A percentile compares a stretch with the other conserved stretches of the same genome.
These are phyloP conservation scores for Boletus tomentosulus DNA, from an alignment of 768 basidiomycete species.

Conservation along the genomic window DNA sequence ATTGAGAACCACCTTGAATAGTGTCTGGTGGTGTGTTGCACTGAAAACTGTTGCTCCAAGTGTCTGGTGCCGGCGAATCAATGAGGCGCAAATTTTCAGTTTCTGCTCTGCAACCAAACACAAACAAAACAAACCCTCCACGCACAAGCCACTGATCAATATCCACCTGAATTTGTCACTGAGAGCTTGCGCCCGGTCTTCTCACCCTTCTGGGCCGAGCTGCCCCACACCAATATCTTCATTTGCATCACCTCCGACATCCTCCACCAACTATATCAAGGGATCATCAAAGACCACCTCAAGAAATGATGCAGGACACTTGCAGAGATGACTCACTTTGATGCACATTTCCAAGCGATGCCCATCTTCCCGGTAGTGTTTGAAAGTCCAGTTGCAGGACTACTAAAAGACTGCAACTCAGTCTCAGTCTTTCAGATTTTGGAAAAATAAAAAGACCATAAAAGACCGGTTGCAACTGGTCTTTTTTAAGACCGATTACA, in stretches of 20 bases:
- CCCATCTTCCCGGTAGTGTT: not conserved
- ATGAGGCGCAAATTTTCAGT: not conserved
- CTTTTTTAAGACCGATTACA: no score
- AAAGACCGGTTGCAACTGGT: no score
- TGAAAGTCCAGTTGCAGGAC: not conserved
- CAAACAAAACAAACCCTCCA: not conserved
- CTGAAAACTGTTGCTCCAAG: not conserved
- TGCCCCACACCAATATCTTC: conserved; percentile 1
- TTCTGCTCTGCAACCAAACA: not conserved
- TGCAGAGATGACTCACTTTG: not conserved
- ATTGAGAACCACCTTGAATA: not conserved
- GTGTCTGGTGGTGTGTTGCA: not conserved
- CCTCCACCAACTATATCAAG: conserved; percentile 2
- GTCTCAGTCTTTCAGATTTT: no score
- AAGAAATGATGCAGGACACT: not conserved
- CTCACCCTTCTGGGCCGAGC: not conserved
- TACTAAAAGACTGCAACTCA: no score
- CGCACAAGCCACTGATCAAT: not conserved
- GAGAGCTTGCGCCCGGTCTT: not conserved
- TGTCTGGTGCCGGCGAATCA: not conserved
- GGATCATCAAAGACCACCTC: not conserved
- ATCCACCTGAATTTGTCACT: not conserved
- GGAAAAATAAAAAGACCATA: no score
- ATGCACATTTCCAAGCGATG: not conserved
- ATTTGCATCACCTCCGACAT: not conserved